Evolutionary conservation across 1,284 basidiomycete genomes (phyloP).

Genomic region (Microbotryum saponariae): DNA sequence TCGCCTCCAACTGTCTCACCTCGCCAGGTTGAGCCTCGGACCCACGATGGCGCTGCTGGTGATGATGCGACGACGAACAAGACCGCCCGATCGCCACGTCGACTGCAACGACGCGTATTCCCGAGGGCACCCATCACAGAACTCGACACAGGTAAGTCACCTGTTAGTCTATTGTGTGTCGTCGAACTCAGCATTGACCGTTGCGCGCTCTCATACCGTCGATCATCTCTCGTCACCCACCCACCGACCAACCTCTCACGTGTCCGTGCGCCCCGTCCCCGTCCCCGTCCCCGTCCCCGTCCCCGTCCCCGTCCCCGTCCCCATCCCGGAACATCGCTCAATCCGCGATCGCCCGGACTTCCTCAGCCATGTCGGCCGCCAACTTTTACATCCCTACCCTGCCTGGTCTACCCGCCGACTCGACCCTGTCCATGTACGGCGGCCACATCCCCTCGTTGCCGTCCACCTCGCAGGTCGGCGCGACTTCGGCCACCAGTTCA

Average conservation of each 20-base stretch:
- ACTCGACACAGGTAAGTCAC: neutral
- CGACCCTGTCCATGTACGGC: conserved; percentile 35
- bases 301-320: neutral
- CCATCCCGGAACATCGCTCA: neutral
- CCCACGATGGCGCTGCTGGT: no score
- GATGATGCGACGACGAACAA: no score
- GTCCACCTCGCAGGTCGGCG: conserved; percentile 17
- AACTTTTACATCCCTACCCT: conserved; percentile 35
- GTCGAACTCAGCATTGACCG: neutral
- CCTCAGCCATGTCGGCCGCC: conserved; percentile 29
- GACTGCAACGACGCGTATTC: no score
- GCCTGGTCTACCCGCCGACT: conserved; percentile 32
- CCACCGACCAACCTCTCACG: no score
- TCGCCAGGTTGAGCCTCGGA: neutral
- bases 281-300: neutral
- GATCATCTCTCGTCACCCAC: neutral
- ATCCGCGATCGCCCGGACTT: neutral
- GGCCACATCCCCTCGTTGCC: conserved; percentile 37
- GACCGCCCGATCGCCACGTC: no score
- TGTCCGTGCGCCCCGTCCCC: neutral
- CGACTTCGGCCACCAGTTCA: conserved; percentile 3
- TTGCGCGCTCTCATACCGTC: neutral
- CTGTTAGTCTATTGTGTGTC: no score
- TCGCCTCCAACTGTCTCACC: neutral
- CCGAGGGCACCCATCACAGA: no score